Percentiles rank a stretch among this genome's conserved stretches.
Conservation (phyloP, 78 protist species). For the Chrysochromulina tobinii region DNA sequence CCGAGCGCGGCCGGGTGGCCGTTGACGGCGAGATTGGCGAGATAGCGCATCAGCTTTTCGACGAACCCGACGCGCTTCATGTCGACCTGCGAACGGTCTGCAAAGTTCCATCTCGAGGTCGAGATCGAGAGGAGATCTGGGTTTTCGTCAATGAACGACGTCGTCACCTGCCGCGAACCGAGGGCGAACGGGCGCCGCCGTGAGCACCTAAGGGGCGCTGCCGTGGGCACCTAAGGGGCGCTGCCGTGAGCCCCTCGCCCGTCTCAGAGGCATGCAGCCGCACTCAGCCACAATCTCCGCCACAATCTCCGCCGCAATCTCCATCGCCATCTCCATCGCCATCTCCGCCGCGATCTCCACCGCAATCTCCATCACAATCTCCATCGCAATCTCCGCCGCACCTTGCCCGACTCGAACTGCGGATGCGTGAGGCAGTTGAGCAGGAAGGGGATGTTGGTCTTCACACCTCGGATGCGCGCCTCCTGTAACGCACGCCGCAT, state of each 20-base stretch:
- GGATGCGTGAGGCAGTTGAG: neutral
- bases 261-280: too few species aligned
- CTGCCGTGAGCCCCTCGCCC: too few species aligned
- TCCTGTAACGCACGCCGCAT: conserved; percentile 28
- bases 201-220: neutral
- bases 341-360: neutral
- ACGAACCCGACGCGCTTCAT: too few species aligned
- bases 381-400: too few species aligned
- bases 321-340: too few species aligned
- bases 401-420: neutral
- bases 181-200: neutral
- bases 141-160: conserved; percentile 23
- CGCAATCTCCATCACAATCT: neutral
- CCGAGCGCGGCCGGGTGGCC: conserved; percentile 30
- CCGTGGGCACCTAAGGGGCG: neutral
- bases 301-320: too few species aligned
- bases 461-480: conserved; percentile 41
- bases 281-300: too few species aligned
- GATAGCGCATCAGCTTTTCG: conserved; percentile 20
- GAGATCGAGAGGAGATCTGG: too few species aligned
- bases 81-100: too few species aligned
- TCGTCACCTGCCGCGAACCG: neutral
- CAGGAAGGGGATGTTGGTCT: conserved; percentile 41
- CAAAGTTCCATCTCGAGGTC: too few species aligned
- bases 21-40: conserved; percentile 57